A percentile compares a stretch with the other conserved stretches of the same genome.
Conservation (phyloP, 192 early-diverging fungal genomes). For the Backusella liffmaniae region DNA sequence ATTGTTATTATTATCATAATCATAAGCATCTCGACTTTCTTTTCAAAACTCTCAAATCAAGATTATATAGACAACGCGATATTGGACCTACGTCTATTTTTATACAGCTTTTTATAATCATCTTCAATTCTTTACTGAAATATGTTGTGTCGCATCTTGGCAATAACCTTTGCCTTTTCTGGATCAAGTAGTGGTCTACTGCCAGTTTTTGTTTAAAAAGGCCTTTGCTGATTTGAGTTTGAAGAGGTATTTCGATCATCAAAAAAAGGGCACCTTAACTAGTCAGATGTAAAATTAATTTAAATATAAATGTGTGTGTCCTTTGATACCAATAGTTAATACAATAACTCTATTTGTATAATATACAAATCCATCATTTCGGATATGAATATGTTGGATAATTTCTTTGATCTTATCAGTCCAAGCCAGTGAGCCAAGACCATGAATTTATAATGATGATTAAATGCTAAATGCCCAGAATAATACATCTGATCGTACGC, state of each 20-base stretch:
- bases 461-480: neutral
- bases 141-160: conserved; percentile 5
- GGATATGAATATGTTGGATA: neutral
- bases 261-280: neutral
- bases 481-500: neutral
- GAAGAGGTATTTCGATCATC: conserved; percentile 2
- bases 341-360: neutral
- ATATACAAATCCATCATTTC: neutral
- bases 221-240: neutral
- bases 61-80: neutral
- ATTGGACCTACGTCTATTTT: neutral
- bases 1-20: neutral
- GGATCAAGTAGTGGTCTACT: neutral
- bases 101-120: neutral
- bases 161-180: conserved; percentile 3
- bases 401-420: neutral
- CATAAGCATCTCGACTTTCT: neutral
- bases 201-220: neutral
- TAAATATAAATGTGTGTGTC: neutral
- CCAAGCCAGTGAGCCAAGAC: neutral
- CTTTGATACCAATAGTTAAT: neutral
- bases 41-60: neutral
- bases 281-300: neutral
- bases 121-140: neutral
- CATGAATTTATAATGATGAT: neutral